A percentile compares a stretch with the other conserved stretches of the same genome.
phyloP scores from a whole-genome alignment of 2,329 filamentous ascomycete species.

The Hypomyces rosellus region DNA sequence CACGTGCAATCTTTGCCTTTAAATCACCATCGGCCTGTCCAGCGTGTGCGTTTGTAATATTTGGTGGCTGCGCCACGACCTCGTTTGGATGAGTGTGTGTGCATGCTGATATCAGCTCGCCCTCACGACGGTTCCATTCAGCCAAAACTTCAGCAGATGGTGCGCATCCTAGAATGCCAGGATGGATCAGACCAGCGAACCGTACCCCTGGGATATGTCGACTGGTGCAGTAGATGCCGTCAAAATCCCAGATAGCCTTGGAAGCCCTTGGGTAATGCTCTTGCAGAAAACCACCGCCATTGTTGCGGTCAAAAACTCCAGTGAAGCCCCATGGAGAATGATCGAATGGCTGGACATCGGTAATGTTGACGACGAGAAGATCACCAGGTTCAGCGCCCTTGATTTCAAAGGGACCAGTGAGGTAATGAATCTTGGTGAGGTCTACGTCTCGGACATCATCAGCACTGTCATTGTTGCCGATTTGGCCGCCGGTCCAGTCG shows the following conservation, averaged over 20 bases:
- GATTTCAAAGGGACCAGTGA: slow-evolving; percentile 84
- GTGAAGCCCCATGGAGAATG: slow-evolving; percentile 88
- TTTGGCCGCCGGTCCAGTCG: slow-evolving; percentile 80
- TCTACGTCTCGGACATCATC: slow-evolving; percentile 83
- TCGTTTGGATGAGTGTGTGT: slow-evolving; percentile 51
- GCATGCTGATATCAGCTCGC: slow-evolving; percentile 62
- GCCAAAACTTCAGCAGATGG: slow-evolving; percentile 71
- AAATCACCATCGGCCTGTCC: slow-evolving; percentile 55
- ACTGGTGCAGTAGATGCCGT: slow-evolving; percentile 65
- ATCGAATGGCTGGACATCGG: slow-evolving; percentile 84
- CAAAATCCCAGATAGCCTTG: slow-evolving; percentile 56
- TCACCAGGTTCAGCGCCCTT: slow-evolving; percentile 81
- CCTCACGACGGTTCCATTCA: slow-evolving; percentile 80
- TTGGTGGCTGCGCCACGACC: slow-evolving; percentile 70
- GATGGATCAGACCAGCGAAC: slow-evolving; percentile 85
- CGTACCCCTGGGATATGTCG: slow-evolving; percentile 82
- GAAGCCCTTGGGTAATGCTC: slow-evolving; percentile 77
- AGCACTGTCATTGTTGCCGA: slow-evolving; percentile 82
- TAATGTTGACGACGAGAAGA: slow-evolving; percentile 79
- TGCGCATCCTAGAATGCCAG: slow-evolving; percentile 84
- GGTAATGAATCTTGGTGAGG: slow-evolving; percentile 77
- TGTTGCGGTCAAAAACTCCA: slow-evolving; percentile 70
- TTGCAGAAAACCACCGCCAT: slow-evolving; percentile 84
- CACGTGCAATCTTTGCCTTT: slow-evolving; percentile 61
- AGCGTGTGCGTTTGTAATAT: slow-evolving; percentile 65